A percentile compares a stretch with the other conserved stretches of the same genome.
These are phyloP conservation scores for Ramularia collo-cygni DNA, from an alignment of 2,329 filamentous ascomycete species.

Conservation along the genomic window DNA sequence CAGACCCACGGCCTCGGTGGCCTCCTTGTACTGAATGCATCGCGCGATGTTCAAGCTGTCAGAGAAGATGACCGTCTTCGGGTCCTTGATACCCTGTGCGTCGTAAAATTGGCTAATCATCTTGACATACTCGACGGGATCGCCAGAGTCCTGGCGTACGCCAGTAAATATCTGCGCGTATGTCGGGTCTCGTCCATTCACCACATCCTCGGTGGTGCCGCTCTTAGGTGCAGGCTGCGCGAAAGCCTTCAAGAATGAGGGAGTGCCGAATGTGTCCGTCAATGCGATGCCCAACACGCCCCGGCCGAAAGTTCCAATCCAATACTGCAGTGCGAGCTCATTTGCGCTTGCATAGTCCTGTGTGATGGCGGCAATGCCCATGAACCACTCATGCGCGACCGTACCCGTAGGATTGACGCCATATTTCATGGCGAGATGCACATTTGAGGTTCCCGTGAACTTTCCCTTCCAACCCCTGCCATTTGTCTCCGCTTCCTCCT, in stretches of 20 bases:
- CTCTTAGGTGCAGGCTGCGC: slow-evolving; percentile 50
- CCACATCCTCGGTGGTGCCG: slow-evolving; percentile 16
- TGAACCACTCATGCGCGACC: slow-evolving; percentile 97
- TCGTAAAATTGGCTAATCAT: slow-evolving; percentile 78
- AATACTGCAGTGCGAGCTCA: slow-evolving; percentile 76
- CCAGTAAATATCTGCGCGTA: slow-evolving; percentile 80
- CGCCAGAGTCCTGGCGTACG: slow-evolving; percentile 84
- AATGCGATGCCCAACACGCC: slow-evolving; percentile 70
- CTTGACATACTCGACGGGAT: slow-evolving; percentile 72
- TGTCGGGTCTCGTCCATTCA: slow-evolving; percentile 36
- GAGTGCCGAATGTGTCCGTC: slow-evolving; percentile 94
- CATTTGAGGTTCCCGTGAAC: slow-evolving; percentile 87
- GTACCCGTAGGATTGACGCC: slow-evolving; percentile 79
- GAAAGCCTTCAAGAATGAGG: slow-evolving; percentile 80
- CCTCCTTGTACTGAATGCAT: slow-evolving; percentile 81
- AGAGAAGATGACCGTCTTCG: slow-evolving; percentile 90
- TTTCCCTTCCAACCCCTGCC: slow-evolving; percentile 59
- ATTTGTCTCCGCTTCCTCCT: slow-evolving; percentile 56
- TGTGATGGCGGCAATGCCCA: slow-evolving; percentile 90
- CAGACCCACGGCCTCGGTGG: slow-evolving; percentile 74
- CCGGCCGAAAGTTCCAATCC: slow-evolving; percentile 85
- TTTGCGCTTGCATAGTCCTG: slow-evolving; percentile 79
- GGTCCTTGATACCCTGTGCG: slow-evolving; percentile 62
- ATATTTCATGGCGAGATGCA: slow-evolving; percentile 93
- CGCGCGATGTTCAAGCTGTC: slow-evolving; percentile 88